A percentile compares a stretch with the other conserved stretches of the same genome.
Evolutionary conservation across 2,329 filamentous ascomycete species (phyloP).

Genomic region (Microcyclospora pomicola): DNA sequence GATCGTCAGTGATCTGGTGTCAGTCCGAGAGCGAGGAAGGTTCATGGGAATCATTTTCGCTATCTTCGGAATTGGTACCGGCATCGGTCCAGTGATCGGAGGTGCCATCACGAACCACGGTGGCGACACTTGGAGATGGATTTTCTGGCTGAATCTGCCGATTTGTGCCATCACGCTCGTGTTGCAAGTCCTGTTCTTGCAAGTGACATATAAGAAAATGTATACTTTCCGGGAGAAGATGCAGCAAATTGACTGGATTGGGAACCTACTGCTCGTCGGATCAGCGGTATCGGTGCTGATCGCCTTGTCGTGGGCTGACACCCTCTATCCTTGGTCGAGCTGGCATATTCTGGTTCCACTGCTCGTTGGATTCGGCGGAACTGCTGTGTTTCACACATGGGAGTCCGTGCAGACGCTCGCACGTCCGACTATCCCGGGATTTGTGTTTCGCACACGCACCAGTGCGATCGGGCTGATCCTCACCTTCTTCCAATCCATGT

Average conservation of each 20-base stretch:
- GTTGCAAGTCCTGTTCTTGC: conserved; percentile 37
- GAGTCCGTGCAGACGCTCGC: background rate
- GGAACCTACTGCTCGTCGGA: background rate
- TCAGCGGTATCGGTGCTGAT: background rate
- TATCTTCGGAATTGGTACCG: conserved; percentile 42
- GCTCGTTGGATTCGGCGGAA: conserved; percentile 29
- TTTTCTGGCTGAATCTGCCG: conserved; percentile 42
- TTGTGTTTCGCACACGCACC: conserved; percentile 24
- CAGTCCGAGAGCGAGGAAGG: conserved; percentile 27
- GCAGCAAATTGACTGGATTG: background rate
- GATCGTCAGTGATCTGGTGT: conserved; percentile 43
- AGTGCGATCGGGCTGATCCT: conserved; percentile 17
- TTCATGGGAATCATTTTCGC: conserved; percentile 39
- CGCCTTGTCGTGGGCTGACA: background rate
- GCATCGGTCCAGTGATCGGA: conserved; percentile 39
- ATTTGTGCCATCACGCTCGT: conserved; percentile 36
- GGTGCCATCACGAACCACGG: conserved; percentile 34
- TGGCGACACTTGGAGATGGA: conserved; percentile 43
- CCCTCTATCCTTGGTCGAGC: conserved; percentile 28
- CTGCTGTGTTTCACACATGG: conserved; percentile 21
- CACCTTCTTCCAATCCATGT: conserved; percentile 26
- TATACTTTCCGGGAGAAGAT: background rate
- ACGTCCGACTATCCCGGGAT: background rate
- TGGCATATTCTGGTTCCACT: conserved; percentile 30
- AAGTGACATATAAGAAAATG: conserved; percentile 22